phyloP scores from a whole-genome alignment of 805 yeast species.

The Candida silvatica region DNA sequence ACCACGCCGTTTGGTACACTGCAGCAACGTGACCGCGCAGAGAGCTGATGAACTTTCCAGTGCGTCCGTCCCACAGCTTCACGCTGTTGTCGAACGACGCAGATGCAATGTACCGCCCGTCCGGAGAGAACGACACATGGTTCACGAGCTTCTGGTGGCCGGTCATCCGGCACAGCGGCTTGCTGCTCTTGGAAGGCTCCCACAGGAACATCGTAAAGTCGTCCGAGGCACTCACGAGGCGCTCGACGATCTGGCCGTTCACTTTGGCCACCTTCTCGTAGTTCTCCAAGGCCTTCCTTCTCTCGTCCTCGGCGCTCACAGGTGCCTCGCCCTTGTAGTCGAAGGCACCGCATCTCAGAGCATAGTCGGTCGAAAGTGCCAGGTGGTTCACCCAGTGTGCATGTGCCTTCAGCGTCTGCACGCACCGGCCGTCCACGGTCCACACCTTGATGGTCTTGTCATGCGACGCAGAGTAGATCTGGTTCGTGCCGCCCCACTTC shows the following conservation, averaged over 20 bases:
- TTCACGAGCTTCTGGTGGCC: conserved; percentile 97
- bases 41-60: conserved; percentile 83
- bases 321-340: conserved; percentile 57
- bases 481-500: conserved; percentile 91
- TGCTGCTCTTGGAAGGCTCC: conserved; percentile 77
- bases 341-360: conserved; percentile 77
- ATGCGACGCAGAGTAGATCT: conserved; percentile 87
- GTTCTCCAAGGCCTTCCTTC: conserved; percentile 45
- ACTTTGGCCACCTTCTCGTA: conserved; percentile 55
- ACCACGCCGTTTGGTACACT: conserved; percentile 97
- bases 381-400: conserved; percentile 98
- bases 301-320: conserved; percentile 35
- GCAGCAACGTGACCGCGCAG: conserved; percentile 97
- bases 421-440: conserved; percentile 76
- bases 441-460: conserved; percentile 91
- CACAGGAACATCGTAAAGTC: conserved; percentile 97
- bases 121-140: conserved; percentile 94
- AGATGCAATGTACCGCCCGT: conserved; percentile 83
- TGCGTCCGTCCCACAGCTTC: conserved; percentile 92
- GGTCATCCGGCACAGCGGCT: conserved; percentile 89
- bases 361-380: conserved; percentile 85
- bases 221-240: conserved; percentile 91
- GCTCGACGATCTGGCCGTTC: conserved; percentile 52
- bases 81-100: conserved; percentile 94
- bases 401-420: conserved; percentile 76